Evolutionary conservation across 805 yeast genomes (phyloP).

Genomic region (Wickerhamiella qilinensis): DNA sequence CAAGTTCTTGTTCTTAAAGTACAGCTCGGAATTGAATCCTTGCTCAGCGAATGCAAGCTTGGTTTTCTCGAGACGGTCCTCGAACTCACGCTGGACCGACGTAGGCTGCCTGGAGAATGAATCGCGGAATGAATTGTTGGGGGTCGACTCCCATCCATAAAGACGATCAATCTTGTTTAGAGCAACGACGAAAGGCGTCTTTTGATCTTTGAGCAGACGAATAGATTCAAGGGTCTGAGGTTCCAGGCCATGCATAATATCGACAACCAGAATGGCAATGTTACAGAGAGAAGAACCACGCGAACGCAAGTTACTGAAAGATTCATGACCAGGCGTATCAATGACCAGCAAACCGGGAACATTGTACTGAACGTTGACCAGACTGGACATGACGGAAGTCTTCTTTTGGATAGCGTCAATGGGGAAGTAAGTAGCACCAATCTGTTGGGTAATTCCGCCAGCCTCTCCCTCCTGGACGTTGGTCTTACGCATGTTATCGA

Average conservation of each 20-base stretch:
- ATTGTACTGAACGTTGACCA: slow-evolving; percentile 65
- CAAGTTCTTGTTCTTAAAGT: slow-evolving; percentile 87
- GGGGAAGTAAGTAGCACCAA: slow-evolving; percentile 99
- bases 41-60: slow-evolving; percentile 91
- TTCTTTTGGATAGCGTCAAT: slow-evolving; percentile 82
- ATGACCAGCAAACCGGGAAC: slow-evolving; percentile 95
- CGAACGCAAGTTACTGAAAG: slow-evolving; percentile 90
- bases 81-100: slow-evolving; percentile 84
- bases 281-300: slow-evolving; percentile 99
- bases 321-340: slow-evolving; percentile 99
- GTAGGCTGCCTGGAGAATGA: slow-evolving; percentile 68
- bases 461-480: slow-evolving; percentile 99
- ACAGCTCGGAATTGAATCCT: slow-evolving; percentile 93
- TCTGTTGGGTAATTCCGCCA: slow-evolving; percentile 99
- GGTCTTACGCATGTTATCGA: slow-evolving; percentile 95
- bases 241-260: slow-evolving; percentile 98
- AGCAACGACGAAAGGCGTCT: slow-evolving; percentile 96
- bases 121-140: slow-evolving; percentile 92
- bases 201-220: slow-evolving; percentile 80
- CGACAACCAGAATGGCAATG: slow-evolving; percentile 95
- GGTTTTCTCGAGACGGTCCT: slow-evolving; percentile 69
- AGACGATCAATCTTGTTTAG: slow-evolving; percentile 94
- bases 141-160: slow-evolving; percentile 81
- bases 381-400: slow-evolving; percentile 78
- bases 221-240: slow-evolving; percentile 95